Conservation (phyloP, 1,284 basidiomycete species). For the Chiua sp. region DNA sequence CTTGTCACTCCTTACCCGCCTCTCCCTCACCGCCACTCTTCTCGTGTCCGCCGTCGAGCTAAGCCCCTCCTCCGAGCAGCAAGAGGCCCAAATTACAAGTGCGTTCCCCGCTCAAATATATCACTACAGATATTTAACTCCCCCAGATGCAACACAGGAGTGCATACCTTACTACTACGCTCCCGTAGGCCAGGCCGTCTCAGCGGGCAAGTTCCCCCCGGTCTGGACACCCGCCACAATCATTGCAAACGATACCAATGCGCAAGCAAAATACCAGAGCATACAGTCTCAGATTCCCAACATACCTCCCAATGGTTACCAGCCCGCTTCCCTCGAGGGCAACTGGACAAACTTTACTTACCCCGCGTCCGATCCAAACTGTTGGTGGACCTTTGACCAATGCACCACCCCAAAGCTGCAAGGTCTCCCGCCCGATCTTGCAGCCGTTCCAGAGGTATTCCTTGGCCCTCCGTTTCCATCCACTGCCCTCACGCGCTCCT, state of each 20-base stretch:
- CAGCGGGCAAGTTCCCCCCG: constrained; percentile 44
- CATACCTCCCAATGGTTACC: constrained; percentile 44
- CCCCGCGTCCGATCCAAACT: constrained; percentile 46
- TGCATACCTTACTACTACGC: constrained; percentile 49
- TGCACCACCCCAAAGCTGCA: constrained; percentile 61
- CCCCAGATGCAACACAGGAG: constrained; percentile 40
- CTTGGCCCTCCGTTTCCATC: not conserved
- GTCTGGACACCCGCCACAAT: constrained; percentile 51
- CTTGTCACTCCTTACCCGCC: constrained; percentile 25
- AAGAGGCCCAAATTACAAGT: constrained; percentile 43
- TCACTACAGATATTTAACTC: too few species aligned
- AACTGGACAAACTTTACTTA: constrained; percentile 41
- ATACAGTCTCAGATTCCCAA: constrained; percentile 38
- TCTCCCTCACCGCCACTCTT: constrained; percentile 2
- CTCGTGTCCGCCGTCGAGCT: constrained; percentile 24
- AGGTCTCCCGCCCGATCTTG: constrained; percentile 57
- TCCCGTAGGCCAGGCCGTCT: constrained; percentile 45
- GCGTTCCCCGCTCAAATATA: not conserved
- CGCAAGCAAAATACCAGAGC: constrained; percentile 45
- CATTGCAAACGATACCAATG: constrained; percentile 50
- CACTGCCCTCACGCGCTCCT: not conserved
- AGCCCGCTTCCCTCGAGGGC: constrained; percentile 33
- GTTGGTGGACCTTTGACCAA: constrained; percentile 64
- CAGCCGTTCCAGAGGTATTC: constrained; percentile 61
- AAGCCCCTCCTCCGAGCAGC: constrained; percentile 39